Evolutionary conservation across 805 yeast genomes (phyloP).

Genomic region (Yamadazyma endophytica): DNA sequence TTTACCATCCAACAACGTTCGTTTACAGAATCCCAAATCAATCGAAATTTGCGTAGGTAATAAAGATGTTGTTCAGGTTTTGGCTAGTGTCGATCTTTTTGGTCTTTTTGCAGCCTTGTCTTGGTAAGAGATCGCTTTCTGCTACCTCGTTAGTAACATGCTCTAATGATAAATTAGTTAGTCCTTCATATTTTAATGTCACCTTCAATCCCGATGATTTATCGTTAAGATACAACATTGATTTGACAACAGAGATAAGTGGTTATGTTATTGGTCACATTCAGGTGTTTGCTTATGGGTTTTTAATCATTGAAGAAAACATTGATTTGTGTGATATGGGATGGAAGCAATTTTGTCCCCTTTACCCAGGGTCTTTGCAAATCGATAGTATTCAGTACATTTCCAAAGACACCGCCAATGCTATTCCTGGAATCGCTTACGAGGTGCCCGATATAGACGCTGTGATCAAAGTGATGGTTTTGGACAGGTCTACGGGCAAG

Average conservation of each 20-base stretch:
- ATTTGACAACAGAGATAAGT: slow-evolving; percentile 62
- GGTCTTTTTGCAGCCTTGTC: slow-evolving; percentile 1
- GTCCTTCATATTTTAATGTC: slow-evolving; percentile 73
- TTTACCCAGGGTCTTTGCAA: slow-evolving; percentile 77
- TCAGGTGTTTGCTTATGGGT: slow-evolving; percentile 83
- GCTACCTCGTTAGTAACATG: slow-evolving; percentile 86
- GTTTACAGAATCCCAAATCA: too few relatives aligned
- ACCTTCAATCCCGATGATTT: slow-evolving; percentile 68
- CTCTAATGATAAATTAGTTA: slow-evolving; percentile 68
- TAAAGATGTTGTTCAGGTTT: too few relatives aligned
- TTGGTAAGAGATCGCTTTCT: slow-evolving; percentile 24
- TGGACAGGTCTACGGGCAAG: slow-evolving; percentile 36
- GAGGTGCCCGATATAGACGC: slow-evolving; percentile 87
- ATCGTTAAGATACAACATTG: slow-evolving; percentile 64
- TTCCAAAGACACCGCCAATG: slow-evolving; percentile 41
- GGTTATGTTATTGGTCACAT: slow-evolving; percentile 67
- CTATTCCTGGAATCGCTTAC: slow-evolving; percentile 82
- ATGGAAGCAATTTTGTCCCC: slow-evolving; percentile 89
- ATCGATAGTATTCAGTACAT: slow-evolving; percentile 67
- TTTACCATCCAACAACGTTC: too few relatives aligned
- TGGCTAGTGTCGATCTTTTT: too few relatives aligned
- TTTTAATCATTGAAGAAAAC: slow-evolving; percentile 53
- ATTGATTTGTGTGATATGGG: slow-evolving; percentile 63
- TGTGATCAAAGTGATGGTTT: slow-evolving; percentile 53
- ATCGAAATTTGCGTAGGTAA: too few relatives aligned